Conservation (phyloP, 2,329 filamentous ascomycete genomes). For the Calonectria pauciramosa region DNA sequence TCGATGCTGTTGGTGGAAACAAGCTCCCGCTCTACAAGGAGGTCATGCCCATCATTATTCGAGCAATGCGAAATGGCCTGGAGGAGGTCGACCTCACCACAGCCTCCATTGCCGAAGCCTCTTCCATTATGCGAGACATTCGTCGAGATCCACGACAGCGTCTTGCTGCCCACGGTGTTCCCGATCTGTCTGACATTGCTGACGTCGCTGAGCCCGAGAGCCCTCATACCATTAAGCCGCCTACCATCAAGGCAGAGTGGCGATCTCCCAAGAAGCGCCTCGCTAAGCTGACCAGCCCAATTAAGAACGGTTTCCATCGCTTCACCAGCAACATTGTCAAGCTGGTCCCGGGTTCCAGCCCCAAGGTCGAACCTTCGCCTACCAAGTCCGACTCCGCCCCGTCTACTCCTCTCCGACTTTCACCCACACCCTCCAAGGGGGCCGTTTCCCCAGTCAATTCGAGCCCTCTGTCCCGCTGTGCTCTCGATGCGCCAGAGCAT, state of each 20-base stretch:
- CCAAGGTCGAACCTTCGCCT: slow-evolving; percentile 46
- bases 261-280: slow-evolving; percentile 50
- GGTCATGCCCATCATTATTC: slow-evolving; percentile 42
- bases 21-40: slow-evolving; percentile 43
- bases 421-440: slow-evolving; percentile 25
- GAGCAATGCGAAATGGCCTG: slow-evolving; percentile 37
- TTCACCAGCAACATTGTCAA: slow-evolving; percentile 48
- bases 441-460: slow-evolving; percentile 16
- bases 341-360: slow-evolving; percentile 44
- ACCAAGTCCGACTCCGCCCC: slow-evolving; percentile 46
- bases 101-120: slow-evolving; percentile 45
- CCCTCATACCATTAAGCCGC: slow-evolving; percentile 39
- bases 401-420: slow-evolving; percentile 42
- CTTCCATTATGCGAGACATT: slow-evolving; percentile 34
- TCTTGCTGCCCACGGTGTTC: slow-evolving; percentile 39
- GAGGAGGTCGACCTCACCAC: slow-evolving; percentile 41
- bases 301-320: slow-evolving; percentile 43
- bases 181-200: slow-evolving; percentile 45
- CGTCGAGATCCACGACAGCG: slow-evolving; percentile 40
- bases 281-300: slow-evolving; percentile 43
- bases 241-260: slow-evolving; percentile 39
- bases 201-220: slow-evolving; percentile 49
- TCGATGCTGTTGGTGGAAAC: slow-evolving; percentile 43
- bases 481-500: slow-evolving; percentile 6
- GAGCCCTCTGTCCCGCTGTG: slow-evolving; percentile 30